phyloP scores from a whole-genome alignment of 1,284 basidiomycete genomes.

The Grifola frondosa region DNA sequence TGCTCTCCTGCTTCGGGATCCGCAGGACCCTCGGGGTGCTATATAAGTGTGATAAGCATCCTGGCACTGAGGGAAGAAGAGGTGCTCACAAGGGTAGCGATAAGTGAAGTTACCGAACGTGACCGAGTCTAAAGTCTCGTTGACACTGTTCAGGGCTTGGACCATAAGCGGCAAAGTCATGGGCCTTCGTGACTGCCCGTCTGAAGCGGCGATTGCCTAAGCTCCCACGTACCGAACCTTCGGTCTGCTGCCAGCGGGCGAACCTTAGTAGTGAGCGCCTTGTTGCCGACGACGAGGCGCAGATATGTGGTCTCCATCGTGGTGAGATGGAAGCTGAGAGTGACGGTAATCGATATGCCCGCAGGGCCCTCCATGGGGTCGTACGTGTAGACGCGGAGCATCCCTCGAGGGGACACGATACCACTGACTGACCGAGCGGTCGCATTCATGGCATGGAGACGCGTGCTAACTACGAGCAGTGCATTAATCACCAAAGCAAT shows the following conservation, averaged over 20 bases:
- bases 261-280: constrained; percentile 60
- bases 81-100: constrained; percentile 45
- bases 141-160: constrained; percentile 57
- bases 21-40: constrained; percentile 7
- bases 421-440: too few species aligned
- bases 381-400: constrained; percentile 62
- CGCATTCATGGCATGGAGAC: too few species aligned
- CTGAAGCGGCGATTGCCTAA: constrained; percentile 54
- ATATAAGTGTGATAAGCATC: constrained; percentile 1
- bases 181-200: constrained; percentile 32
- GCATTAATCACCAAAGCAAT: too few species aligned
- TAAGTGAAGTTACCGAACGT: constrained; percentile 76
- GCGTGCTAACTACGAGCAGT: too few species aligned
- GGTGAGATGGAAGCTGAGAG: constrained; percentile 56
- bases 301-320: constrained; percentile 51
- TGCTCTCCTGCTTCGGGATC: constrained; percentile 6
- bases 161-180: constrained; percentile 52
- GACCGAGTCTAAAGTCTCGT: constrained; percentile 57
- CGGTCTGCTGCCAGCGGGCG: constrained; percentile 41
- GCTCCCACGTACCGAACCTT: constrained; percentile 54
- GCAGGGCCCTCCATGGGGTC: constrained; percentile 59
- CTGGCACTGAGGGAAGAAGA: neutral
- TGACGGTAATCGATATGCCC: constrained; percentile 57
- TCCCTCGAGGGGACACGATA: constrained; percentile 45
- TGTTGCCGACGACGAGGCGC: constrained; percentile 65